Conservation (phyloP, 306 rosid genomes). For the Quillaja saponaria region DNA sequence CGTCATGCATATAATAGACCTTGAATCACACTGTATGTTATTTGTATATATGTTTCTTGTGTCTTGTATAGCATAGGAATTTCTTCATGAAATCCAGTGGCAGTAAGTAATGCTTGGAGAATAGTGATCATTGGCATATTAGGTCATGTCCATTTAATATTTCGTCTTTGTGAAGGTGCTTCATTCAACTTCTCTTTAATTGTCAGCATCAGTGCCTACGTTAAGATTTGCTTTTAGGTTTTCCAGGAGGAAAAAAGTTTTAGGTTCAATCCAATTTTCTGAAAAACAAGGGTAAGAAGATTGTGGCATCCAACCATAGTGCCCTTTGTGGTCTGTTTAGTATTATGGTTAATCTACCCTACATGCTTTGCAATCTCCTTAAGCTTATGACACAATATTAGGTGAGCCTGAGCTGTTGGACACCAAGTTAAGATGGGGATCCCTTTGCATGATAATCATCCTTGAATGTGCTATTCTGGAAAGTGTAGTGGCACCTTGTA, state of each 20-base stretch:
- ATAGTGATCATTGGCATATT: too few species aligned
- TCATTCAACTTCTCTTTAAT: constrained; percentile 7
- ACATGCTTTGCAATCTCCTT: neutral
- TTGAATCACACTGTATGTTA: constrained; percentile 10
- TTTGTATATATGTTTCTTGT: constrained; percentile 19
- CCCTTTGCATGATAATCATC: constrained; percentile 14
- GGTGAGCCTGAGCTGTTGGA: constrained; percentile 17
- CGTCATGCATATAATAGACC: constrained; percentile 22
- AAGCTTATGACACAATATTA: constrained; percentile 18
- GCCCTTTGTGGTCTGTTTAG: neutral
- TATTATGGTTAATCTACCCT: neutral
- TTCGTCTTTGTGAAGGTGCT: neutral
- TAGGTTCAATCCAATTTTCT: constrained; percentile 1
- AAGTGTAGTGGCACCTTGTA: constrained; percentile 14
- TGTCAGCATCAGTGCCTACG: neutral
- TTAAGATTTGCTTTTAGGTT: constrained; percentile 6
- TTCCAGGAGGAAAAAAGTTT: neutral
- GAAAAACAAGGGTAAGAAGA: neutral
- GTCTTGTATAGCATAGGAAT: constrained; percentile 13
- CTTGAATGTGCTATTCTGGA: constrained; percentile 25
- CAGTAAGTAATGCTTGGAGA: too few species aligned
- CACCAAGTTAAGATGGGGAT: constrained; percentile 25
- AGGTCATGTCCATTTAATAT: too few species aligned
- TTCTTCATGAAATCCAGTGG: too few species aligned
- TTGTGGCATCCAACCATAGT: constrained; percentile 4